Conservation (phyloP, 2,329 filamentous ascomycete genomes). For the Cadophora luteo-olivacea region DNA sequence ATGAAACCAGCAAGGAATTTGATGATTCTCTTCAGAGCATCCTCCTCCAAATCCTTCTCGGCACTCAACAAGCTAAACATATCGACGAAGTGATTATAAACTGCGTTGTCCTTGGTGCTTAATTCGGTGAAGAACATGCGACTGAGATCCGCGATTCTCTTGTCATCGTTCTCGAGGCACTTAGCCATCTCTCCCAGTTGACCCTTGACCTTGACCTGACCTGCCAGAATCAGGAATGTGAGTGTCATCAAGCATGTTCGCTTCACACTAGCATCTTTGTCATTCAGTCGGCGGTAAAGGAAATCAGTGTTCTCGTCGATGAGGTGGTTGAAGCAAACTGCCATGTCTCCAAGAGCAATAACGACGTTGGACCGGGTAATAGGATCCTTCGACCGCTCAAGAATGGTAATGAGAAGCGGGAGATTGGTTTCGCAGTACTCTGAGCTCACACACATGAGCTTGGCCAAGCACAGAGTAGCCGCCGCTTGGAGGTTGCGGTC, state of each 20-base stretch:
- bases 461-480: conserved; percentile 91
- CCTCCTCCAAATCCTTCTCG: conserved; percentile 80
- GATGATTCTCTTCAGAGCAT: conserved; percentile 84
- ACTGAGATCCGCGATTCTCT: conserved; percentile 89
- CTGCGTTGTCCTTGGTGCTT: conserved; percentile 96
- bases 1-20: conserved; percentile 95
- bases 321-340: conserved; percentile 98
- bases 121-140: conserved; percentile 99
- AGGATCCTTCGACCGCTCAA: conserved; percentile 91
- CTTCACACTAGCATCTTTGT: conserved; percentile 88
- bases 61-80: conserved; percentile 95
- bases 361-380: conserved; percentile 96
- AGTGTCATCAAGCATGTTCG: conserved; percentile 98
- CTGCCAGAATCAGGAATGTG: conserved; percentile 94
- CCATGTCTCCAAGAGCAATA: conserved; percentile 97
- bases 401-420: conserved; percentile 93
- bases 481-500: conserved; percentile 91
- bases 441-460: conserved; percentile 97
- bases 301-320: conserved; percentile 99
- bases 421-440: conserved; percentile 96
- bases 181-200: conserved; percentile 99
- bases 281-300: conserved; percentile 90
- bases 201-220: conserved; percentile 99
- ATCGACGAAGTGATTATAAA: conserved; percentile 99
- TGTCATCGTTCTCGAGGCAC: conserved; percentile 95